Percentiles rank a stretch among this genome's conserved stretches.
Evolutionary conservation across 108 stramenopile species (phyloP).

Genomic region (Parmales sp.): DNA sequence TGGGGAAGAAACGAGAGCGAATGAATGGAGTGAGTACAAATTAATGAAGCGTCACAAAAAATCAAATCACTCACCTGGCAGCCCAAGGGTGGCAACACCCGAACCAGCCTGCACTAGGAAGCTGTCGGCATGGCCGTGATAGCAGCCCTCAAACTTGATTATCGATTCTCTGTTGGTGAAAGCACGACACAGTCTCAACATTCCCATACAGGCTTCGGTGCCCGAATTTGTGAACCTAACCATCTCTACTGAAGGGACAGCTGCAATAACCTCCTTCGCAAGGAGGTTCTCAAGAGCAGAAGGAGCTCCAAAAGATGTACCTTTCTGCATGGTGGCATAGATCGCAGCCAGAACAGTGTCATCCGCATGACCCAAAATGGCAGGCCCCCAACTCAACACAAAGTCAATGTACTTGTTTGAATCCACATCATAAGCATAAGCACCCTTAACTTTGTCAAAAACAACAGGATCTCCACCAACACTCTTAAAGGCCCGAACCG

Average conservation of each 20-base stretch:
- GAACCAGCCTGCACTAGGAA: slow-evolving; percentile 97
- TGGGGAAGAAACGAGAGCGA: no score
- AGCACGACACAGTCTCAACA: slow-evolving; percentile 95
- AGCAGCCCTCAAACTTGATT: slow-evolving; percentile 98
- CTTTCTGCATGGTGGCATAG: slow-evolving; percentile 80
- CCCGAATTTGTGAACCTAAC: slow-evolving; percentile 99
- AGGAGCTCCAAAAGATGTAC: slow-evolving; percentile 93
- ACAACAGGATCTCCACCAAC: slow-evolving; percentile 96
- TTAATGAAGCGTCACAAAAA: no score
- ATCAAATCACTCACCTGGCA: no score
- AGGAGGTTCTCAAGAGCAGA: slow-evolving; percentile 88
- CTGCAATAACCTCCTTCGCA: slow-evolving; percentile 90
- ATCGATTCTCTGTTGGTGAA: slow-evolving; percentile 86
- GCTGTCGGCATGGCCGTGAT: slow-evolving; percentile 96
- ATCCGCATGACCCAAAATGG: slow-evolving; percentile 94
- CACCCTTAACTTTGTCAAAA: slow-evolving; percentile 92
- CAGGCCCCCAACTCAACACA: slow-evolving; percentile 97
- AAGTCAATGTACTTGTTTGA: slow-evolving; percentile 90
- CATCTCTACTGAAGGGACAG: slow-evolving; percentile 97
- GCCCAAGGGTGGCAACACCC: slow-evolving; percentile 91
- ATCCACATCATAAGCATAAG: slow-evolving; percentile 98
- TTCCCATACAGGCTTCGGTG: slow-evolving; percentile 98
- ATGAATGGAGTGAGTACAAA: no score
- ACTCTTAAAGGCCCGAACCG: slow-evolving; percentile 95
- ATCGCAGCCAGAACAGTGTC: slow-evolving; percentile 90